phyloP scores from a whole-genome alignment of 768 basidiomycete genomes.

The Lactifluus rugatus region DNA sequence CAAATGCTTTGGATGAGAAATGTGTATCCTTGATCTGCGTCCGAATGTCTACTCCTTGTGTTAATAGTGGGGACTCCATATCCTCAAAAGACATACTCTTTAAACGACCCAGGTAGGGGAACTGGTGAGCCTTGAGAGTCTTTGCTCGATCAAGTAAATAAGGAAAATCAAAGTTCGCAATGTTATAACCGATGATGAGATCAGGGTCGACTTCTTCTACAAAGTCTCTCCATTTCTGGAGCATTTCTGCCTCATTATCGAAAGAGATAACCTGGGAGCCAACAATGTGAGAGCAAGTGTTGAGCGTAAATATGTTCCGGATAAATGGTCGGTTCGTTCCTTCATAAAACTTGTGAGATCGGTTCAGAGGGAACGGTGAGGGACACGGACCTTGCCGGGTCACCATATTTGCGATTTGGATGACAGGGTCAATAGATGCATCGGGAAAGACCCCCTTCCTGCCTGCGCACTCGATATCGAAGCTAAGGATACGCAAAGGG shows the following conservation, averaged over 20 bases:
- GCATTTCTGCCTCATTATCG: slow-evolving; percentile 61
- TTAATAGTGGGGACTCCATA: not conserved
- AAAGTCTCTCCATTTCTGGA: slow-evolving; percentile 84
- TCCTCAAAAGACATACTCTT: not conserved
- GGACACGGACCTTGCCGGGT: slow-evolving; percentile 71
- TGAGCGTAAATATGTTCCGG: slow-evolving; percentile 92
- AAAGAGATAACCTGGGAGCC: slow-evolving; percentile 93
- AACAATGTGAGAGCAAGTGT: slow-evolving; percentile 89
- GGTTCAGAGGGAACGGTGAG: not conserved
- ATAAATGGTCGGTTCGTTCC: slow-evolving; percentile 92
- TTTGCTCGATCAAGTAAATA: slow-evolving; percentile 91
- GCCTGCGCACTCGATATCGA: slow-evolving; percentile 99
- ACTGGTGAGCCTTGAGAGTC: slow-evolving; percentile 58
- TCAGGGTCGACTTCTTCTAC: slow-evolving; percentile 88
- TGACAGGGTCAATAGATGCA: slow-evolving; percentile 81
- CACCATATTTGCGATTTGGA: slow-evolving; percentile 99
- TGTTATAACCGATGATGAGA: slow-evolving; percentile 94
- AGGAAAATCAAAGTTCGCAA: slow-evolving; percentile 89
- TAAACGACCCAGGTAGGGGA: slow-evolving; percentile 59
- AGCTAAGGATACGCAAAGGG: slow-evolving; percentile 87
- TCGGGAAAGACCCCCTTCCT: slow-evolving; percentile 97
- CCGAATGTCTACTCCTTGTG: slow-evolving; percentile 44
- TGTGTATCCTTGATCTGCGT: slow-evolving; percentile 87
- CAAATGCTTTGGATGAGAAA: slow-evolving; percentile 97
- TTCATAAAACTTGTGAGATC: slow-evolving; percentile 25